Evolutionary conservation across 2,329 filamentous ascomycete genomes (phyloP).

Genomic region (Alternaria novae-zelandiae): DNA sequence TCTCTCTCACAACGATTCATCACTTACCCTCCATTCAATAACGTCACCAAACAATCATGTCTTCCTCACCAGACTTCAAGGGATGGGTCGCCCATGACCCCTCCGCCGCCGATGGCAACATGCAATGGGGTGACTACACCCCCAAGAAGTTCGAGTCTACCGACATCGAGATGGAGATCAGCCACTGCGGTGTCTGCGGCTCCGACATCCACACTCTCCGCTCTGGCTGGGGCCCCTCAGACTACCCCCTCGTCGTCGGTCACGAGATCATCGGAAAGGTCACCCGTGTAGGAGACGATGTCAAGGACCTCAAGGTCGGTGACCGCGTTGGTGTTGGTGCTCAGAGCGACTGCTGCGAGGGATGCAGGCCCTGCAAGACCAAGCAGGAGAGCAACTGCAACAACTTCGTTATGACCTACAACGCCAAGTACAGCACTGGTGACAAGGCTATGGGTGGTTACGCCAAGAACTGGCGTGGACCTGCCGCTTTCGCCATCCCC

Average conservation of each 20-base stretch:
- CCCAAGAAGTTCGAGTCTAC: conserved; percentile 66
- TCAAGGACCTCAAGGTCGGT: conserved; percentile 63
- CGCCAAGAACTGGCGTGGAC: conserved; percentile 69
- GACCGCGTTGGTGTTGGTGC: conserved; percentile 64
- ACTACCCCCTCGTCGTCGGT: conserved; percentile 57
- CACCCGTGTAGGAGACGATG: conserved; percentile 49
- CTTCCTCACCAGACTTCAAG: conserved; percentile 53
- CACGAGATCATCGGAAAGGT: conserved; percentile 52
- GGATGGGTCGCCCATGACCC: conserved; percentile 63
- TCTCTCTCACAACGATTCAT: neutral
- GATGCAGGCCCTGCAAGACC: conserved; percentile 57
- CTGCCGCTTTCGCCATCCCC: conserved; percentile 74
- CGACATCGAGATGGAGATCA: conserved; percentile 58
- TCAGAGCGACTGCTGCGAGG: conserved; percentile 56
- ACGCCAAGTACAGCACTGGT: conserved; percentile 58
- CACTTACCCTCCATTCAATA: neutral
- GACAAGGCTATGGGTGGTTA: conserved; percentile 70
- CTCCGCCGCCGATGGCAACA: conserved; percentile 59
- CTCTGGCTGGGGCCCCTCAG: conserved; percentile 53
- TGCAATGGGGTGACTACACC: conserved; percentile 58
- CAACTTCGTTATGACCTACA: conserved; percentile 55
- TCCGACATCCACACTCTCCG: conserved; percentile 45
- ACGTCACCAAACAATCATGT: conserved; percentile 18
- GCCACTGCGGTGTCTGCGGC: conserved; percentile 51
- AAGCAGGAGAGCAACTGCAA: conserved; percentile 54